Conservation (phyloP, 768 basidiomycete species). For the Arthromyces matolae region DNA sequence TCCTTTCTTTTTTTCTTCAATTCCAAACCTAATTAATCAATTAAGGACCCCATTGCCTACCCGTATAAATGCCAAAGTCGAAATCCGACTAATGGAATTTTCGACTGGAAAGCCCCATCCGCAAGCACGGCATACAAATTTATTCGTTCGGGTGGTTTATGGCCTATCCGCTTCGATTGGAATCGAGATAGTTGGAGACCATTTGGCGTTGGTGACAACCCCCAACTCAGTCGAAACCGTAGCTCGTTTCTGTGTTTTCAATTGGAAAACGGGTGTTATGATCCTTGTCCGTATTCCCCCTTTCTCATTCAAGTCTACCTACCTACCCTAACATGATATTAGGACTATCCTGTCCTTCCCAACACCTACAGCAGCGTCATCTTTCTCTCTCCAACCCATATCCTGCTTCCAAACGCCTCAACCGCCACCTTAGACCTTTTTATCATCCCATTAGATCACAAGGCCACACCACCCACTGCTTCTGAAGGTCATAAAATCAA, state of each 20-base stretch:
- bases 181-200: slow-evolving; percentile 43
- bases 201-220: slow-evolving; percentile 36
- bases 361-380: slow-evolving; percentile 21
- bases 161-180: slow-evolving; percentile 31
- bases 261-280: slow-evolving; percentile 39
- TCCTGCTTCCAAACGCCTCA: slow-evolving; percentile 24
- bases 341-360: slow-evolving; percentile 14
- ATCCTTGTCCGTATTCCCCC: slow-evolving; percentile 34
- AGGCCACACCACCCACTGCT: not conserved
- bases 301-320: too few species aligned
- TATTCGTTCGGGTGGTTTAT: slow-evolving; percentile 26
- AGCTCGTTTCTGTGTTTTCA: slow-evolving; percentile 37
- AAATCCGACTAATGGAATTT: slow-evolving; percentile 27
- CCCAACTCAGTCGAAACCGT: slow-evolving; percentile 15
- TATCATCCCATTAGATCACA: slow-evolving; percentile 2
- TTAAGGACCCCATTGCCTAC: too few species aligned
- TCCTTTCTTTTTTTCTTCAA: not conserved
- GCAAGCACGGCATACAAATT: slow-evolving; percentile 23
- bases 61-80: too few species aligned
- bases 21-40: too few species aligned
- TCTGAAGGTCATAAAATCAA: not conserved
- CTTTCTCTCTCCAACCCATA: slow-evolving; percentile 21
- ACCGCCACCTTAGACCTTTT: slow-evolving; percentile 22
- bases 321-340: too few species aligned
- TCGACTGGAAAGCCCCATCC: slow-evolving; percentile 38